Conservation (phyloP, 1,284 basidiomycete species). For the Omphalotus olearius region DNA sequence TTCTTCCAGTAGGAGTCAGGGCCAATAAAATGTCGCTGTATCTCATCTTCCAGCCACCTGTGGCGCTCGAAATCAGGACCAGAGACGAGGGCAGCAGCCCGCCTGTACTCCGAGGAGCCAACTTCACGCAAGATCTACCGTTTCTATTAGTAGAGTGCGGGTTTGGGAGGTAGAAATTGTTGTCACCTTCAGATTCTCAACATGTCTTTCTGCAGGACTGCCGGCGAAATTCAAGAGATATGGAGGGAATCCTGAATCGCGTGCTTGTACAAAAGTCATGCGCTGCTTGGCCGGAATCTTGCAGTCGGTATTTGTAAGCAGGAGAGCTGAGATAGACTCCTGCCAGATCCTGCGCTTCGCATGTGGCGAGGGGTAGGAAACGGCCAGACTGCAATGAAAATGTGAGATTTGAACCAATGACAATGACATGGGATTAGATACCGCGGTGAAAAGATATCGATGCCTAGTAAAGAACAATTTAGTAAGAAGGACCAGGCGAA, state of each 20-base stretch:
- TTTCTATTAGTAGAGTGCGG: not conserved
- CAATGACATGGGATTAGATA: constrained; percentile 22
- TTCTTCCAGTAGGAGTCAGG: constrained; percentile 68
- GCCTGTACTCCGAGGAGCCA: constrained; percentile 48
- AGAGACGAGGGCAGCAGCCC: constrained; percentile 41
- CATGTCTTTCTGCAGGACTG: constrained; percentile 68
- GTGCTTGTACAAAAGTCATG: constrained; percentile 59
- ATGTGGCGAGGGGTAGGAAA: constrained; percentile 59
- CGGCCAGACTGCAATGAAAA: constrained; percentile 46
- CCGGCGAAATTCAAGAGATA: constrained; percentile 70
- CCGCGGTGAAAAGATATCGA: constrained; percentile 79
- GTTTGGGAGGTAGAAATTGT: constrained; percentile 6
- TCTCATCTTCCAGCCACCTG: constrained; percentile 42
- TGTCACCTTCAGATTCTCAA: constrained; percentile 75
- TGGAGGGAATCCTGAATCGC: constrained; percentile 62
- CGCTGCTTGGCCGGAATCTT: constrained; percentile 57
- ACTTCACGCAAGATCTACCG: constrained; percentile 66
- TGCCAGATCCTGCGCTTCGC: constrained; percentile 79
- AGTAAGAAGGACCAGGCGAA: constrained; percentile 8
- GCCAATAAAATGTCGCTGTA: constrained; percentile 54
- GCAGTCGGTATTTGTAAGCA: constrained; percentile 59
- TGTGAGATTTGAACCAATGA: not conserved
- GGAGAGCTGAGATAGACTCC: constrained; percentile 67
- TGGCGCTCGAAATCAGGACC: constrained; percentile 47
- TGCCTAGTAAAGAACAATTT: constrained; percentile 34